A percentile compares a stretch with the other conserved stretches of the same genome.
Evolutionary conservation across 306 rosid species (phyloP).

Genomic region (Cercis canadensis): DNA sequence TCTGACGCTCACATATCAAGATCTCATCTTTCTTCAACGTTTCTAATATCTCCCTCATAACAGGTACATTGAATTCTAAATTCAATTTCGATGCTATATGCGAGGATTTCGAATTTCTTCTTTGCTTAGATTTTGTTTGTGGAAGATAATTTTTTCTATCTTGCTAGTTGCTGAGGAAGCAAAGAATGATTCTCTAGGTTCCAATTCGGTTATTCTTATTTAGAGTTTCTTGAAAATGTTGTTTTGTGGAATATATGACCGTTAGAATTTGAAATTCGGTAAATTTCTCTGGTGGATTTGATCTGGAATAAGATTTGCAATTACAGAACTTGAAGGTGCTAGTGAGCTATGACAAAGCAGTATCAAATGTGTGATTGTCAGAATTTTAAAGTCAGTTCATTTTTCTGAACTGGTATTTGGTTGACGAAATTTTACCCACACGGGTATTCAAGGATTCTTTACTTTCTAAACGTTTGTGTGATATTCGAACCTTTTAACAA

Average conservation of each 20-base stretch:
- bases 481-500: not conserved
- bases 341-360: too few species aligned
- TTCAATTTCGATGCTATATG: not conserved
- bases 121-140: not conserved
- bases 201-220: too few species aligned
- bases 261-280: not conserved
- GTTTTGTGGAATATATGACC: not conserved
- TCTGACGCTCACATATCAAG: constrained; percentile 26
- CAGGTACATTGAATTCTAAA: too few species aligned
- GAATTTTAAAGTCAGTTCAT: not conserved
- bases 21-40: constrained; percentile 29
- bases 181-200: too few species aligned
- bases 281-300: not conserved
- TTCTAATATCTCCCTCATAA: not conserved
- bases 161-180: constrained; percentile 1
- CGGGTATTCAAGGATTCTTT: not conserved
- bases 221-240: too few species aligned
- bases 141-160: not conserved
- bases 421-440: not conserved
- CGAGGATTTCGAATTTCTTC: constrained; percentile 23
- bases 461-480: not conserved
- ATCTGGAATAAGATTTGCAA: not conserved
- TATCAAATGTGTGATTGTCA: not conserved
- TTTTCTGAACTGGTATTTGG: not conserved
- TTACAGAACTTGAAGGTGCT: not conserved